Conservation (phyloP, 352 stramenopile genomes). For the Globisporangium radiosum region DNA sequence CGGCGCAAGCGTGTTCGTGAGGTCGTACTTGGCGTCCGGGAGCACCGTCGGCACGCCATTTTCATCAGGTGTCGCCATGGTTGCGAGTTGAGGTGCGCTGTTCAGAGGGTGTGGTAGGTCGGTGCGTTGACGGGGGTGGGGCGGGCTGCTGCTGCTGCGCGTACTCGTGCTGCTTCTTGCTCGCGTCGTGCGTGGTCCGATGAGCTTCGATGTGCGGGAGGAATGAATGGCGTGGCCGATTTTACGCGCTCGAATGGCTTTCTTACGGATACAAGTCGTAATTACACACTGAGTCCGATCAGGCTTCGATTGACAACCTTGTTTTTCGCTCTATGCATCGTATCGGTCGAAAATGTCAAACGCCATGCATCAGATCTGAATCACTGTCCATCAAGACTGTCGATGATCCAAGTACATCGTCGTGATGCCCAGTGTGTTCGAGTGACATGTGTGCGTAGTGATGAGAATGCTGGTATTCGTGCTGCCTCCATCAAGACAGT, state of each 20-base stretch:
- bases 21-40: slow-evolving; percentile 85
- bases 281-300: slow-evolving; percentile 11
- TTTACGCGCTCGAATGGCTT: slow-evolving; percentile 8
- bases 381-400: no score
- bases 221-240: slow-evolving; percentile 36
- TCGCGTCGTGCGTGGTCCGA: slow-evolving; percentile 6
- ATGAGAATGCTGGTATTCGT: no score
- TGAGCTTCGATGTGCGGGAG: slow-evolving; percentile 3
- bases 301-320: background rate
- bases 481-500: no score
- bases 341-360: no score
- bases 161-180: slow-evolving; percentile 5
- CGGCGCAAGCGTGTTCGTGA: slow-evolving; percentile 91
- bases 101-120: background rate
- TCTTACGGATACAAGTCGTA: slow-evolving; percentile 19
- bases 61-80: slow-evolving; percentile 40
- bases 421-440: no score
- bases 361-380: no score
- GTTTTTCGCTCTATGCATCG: no score
- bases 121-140: background rate
- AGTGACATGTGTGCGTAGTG: no score
- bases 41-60: slow-evolving; percentile 31
- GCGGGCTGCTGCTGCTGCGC: slow-evolving; percentile 2
- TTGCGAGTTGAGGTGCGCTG: background rate
- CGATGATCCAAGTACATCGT: no score